Evolutionary conservation across 306 rosid species (phyloP), one percentile per base, ranked within the genome.

Genomic region (Oxytropis ochrocephala): DNA sequence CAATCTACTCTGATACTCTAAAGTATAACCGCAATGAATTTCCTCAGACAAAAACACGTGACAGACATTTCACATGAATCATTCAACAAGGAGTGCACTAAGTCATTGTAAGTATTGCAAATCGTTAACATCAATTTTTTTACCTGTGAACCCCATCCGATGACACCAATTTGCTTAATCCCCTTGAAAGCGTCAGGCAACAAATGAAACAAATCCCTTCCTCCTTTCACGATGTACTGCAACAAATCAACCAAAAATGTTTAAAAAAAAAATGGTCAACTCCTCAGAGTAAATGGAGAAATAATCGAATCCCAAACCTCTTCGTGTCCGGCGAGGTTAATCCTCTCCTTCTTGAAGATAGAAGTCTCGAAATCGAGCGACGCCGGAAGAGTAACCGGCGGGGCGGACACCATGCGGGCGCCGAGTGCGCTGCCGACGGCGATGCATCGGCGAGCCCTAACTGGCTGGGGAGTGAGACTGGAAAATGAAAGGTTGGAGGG

Each of bases 111-210:
- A 51, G 1, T 50, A 12, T 4, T 13, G 30, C 13, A 55, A 16
- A 54, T 51, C 5, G n/a, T 38, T 39, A 13, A 66, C 9, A 8
- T 7, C 2, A 6, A 18, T n/a, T 27, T 39, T 38, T 33, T 80
- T 19, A 94, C 99, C 99, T 94, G 99, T 0, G 99, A 94, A 64
- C 99, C 99, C 99, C 99, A 94, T 50, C 99, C 99, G 21, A 94
- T 94, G 43, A 94, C 99, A 73, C 99, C 99, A 76, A 94, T 94
- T 85, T 94, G 88, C 87, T 84, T 91, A 72, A 94, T 87, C 19
- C 96, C 97, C 85, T 91, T 94, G 79, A 94, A 84, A 13, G 99
- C 88, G 69, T 85, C 99, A 0, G 87, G 96, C 81, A 94, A 80
- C 78, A 94, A 65, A 79, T 72, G 89, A 80, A 94, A 94, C 83